Conservation (phyloP, 2,329 filamentous ascomycete species). For the Xylaria multiplex region DNA sequence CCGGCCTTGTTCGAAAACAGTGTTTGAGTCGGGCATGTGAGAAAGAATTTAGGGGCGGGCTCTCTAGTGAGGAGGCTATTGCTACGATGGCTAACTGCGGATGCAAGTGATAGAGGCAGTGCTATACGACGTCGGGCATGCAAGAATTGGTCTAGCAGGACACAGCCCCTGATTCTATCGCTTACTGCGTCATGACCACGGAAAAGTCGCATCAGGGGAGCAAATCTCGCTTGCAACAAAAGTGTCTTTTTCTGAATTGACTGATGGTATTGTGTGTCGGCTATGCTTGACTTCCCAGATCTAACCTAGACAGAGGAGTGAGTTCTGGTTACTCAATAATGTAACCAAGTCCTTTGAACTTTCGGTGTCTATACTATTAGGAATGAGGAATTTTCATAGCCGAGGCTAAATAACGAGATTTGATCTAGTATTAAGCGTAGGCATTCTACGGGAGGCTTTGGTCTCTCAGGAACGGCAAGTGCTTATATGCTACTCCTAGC, state of each 20-base stretch:
- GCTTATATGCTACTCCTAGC: conserved; percentile 5
- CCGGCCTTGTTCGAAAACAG: no score
- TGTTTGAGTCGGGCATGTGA: no score
- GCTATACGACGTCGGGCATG: background rate
- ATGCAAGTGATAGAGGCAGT: background rate
- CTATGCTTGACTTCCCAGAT: background rate
- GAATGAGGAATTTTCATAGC: background rate
- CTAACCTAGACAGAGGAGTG: background rate
- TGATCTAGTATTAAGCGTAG: background rate
- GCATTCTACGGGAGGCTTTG: background rate
- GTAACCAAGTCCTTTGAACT: conserved; percentile 48
- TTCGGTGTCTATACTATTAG: background rate
- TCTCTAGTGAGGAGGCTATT: background rate
- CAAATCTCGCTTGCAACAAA: background rate
- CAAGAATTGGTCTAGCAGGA: background rate
- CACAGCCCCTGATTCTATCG: conserved; percentile 8
- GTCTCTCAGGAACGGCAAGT: background rate
- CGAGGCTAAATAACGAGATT: background rate
- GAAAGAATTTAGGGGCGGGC: no score
- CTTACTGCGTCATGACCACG: background rate
- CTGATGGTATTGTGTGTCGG: background rate
- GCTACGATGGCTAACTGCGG: background rate
- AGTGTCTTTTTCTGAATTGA: background rate
- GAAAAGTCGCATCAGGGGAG: background rate
- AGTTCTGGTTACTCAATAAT: background rate